Evolutionary conservation across 148 eudicot species (phyloP), one percentile per base, ranked within the genome.

Genomic region (Silene conica): DNA sequence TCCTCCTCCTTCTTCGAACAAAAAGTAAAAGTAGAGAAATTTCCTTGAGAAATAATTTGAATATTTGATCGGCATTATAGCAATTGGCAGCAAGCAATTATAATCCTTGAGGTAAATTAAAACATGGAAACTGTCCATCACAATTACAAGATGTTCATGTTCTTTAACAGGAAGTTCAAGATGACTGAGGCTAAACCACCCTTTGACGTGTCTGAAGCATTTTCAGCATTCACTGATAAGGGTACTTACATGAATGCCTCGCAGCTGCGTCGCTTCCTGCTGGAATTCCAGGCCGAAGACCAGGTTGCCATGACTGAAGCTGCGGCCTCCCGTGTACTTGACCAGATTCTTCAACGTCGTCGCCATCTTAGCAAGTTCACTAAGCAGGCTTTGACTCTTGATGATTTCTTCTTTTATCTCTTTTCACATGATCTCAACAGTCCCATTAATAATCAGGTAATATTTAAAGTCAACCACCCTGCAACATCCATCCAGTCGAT

Each of bases 131-230:
- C 63, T 59, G 59, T 38, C 9, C 70, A 67, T 19, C 70, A 81
- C 56, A 86, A 83, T 79, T 95, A 95, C 91, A 92, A 83, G 81
- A 83, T 95, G 92, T 86, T 95, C 63, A 87, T 87, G 34, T 81
- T 87, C 15, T 88, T 95, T 38, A 92, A 82, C 61, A 74, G 99
- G 66, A 95, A 89, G 86, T 95, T 87, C 73, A 92, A 85, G 84
- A 83, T 90, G 76, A 83, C 63, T 38, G 96, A 85, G 41, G 71
- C 70, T 22, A 86, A 82, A 64, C 90, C 99, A 16, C 99, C 99
- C 18, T 54, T 76, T 76, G 99, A 95, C 57, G 87, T 95, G 14
- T 78, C 16, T 31, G 90, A 79, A 55, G 91, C 89, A 12, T 95
- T 92, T 52, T 56, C 73, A 6, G 62, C 16, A 21, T 95, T 82